phyloP scores from a whole-genome alignment of 2,329 filamentous ascomycete genomes.

The Exophiala viscosa region DNA sequence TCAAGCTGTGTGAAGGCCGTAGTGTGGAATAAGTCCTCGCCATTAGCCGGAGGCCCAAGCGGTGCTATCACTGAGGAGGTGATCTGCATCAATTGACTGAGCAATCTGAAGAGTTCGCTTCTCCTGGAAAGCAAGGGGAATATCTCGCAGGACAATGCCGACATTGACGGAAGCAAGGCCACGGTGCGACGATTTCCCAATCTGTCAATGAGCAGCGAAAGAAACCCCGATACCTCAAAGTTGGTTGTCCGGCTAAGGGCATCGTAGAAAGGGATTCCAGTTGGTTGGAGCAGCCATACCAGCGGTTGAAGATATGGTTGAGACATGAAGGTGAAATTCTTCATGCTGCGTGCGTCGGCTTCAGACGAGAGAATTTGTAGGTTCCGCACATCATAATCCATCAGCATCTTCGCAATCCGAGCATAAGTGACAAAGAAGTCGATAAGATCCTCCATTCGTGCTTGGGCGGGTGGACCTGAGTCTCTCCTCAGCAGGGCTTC shows the following conservation, averaged over 20 bases:
- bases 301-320: constrained; percentile 35
- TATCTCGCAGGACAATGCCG: constrained; percentile 16
- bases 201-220: constrained; percentile 13
- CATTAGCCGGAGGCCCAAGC: constrained; percentile 1
- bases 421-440: constrained; percentile 41
- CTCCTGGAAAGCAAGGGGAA: constrained; percentile 13
- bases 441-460: constrained; percentile 32
- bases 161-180: constrained; percentile 12
- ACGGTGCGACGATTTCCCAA: constrained; percentile 9
- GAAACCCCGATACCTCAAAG: constrained; percentile 26
- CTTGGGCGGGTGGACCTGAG: constrained; percentile 17
- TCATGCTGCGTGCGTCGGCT: constrained; percentile 27
- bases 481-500: constrained; percentile 40
- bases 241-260: constrained; percentile 33
- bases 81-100: constrained; percentile 13
- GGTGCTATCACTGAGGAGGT: constrained; percentile 25
- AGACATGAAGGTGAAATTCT: constrained; percentile 32
- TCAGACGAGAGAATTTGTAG: constrained; percentile 33
- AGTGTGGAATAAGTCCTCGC: constrained; percentile 2
- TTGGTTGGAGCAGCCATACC: constrained; percentile 35
- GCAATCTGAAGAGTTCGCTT: constrained; percentile 17
- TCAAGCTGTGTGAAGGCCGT: constrained; percentile 17
- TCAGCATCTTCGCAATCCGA: constrained; percentile 40
- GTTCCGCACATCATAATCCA: constrained; percentile 38
- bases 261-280: constrained; percentile 38